Base-by-base conservation (phyloP, 2,329 filamentous ascomycete species). In the Trematosphaeria pertusa region DNA sequence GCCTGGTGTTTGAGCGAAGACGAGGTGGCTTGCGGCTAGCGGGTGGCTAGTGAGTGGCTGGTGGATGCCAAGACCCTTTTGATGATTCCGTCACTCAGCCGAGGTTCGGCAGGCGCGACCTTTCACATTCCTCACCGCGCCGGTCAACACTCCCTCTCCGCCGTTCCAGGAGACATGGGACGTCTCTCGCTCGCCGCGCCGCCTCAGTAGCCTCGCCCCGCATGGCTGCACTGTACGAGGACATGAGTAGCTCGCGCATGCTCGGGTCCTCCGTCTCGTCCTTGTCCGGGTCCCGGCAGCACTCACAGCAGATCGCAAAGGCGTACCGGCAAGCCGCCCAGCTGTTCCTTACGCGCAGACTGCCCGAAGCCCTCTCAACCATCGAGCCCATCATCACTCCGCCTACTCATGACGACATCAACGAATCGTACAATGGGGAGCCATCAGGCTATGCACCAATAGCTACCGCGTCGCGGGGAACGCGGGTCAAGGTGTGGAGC, bases 401-500 rank as follows among this genome's bases (percentile, higher is more conserved):
- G 6, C 77, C 75, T 44, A 52, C 63, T 10, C 46, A 58, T 14
- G 65, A 75, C 31, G 56, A 66, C 31, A 26, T 5, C 48, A 56
- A 55, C 34, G 58, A 56, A 24, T 37, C 41, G 9, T 24, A 59
- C 48, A 53, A 59, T 38, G 58, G 52, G 30, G 61, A 65, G 36
- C 51, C 62, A 8, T 51, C 55, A 11, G 58, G 59, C 50, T 59
- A 83, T 20, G 87, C 91, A 20, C 90, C 91, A 4, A 85, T 97
- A 42, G 87, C 89, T 43, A 84, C 81, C 54, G 91, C 91, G 42
- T 92, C 89, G 32, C 85, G 88, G 57, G 88, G 87, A 22, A 94
- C 90, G 46, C 81, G 92, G 56, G 88, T 96, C 71, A 99, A 97
- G 74, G 88, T 97, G 54, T 99, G 94, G 94, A 96, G 91, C 72